These are phyloP conservation scores for Dothiorella sarmentorum DNA, from an alignment of 2,329 filamentous ascomycete species.

Conservation along the genomic window DNA sequence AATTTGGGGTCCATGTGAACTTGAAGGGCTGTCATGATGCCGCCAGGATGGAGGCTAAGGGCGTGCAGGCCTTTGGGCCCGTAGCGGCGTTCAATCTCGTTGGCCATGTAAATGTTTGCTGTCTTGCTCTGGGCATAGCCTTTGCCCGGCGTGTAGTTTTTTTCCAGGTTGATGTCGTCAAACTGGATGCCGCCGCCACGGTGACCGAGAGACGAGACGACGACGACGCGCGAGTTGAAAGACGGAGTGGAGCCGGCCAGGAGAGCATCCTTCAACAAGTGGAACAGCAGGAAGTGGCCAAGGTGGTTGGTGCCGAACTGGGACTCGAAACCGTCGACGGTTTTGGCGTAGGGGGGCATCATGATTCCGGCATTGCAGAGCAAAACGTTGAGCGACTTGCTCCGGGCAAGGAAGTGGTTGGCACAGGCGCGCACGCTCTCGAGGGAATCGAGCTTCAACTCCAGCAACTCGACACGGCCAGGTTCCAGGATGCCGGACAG, in stretches of 20 bases:
- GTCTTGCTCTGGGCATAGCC: constrained; percentile 25
- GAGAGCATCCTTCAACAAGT: constrained; percentile 41
- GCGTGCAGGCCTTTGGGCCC: constrained; percentile 23
- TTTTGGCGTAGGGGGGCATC: constrained; percentile 31
- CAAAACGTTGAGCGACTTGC: constrained; percentile 33
- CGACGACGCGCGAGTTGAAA: constrained; percentile 27
- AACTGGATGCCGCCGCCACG: constrained; percentile 31
- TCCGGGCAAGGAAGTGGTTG: constrained; percentile 22
- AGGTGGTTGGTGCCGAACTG: constrained; percentile 48
- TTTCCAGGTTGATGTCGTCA: constrained; percentile 41
- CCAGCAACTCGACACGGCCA: constrained; percentile 36
- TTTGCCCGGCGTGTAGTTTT: constrained; percentile 35
- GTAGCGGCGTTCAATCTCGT: constrained; percentile 11
- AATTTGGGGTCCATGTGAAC: constrained; percentile 43
- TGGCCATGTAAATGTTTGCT: constrained; percentile 29
- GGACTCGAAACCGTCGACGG: constrained; percentile 43
- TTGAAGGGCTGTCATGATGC: constrained; percentile 39
- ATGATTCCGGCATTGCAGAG: constrained; percentile 40
- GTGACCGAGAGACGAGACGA: constrained; percentile 27
- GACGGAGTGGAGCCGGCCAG: constrained; percentile 28
- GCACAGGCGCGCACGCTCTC: constrained; percentile 25
- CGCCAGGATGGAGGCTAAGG: constrained; percentile 33
- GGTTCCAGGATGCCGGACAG: constrained; percentile 20
- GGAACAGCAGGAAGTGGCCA: constrained; percentile 44
- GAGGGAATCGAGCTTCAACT: constrained; percentile 26